Evolutionary conservation across 1,139 yeast species (phyloP), one percentile per base, ranked within the genome.

Genomic region (Cylindricascospora bacillispora): DNA sequence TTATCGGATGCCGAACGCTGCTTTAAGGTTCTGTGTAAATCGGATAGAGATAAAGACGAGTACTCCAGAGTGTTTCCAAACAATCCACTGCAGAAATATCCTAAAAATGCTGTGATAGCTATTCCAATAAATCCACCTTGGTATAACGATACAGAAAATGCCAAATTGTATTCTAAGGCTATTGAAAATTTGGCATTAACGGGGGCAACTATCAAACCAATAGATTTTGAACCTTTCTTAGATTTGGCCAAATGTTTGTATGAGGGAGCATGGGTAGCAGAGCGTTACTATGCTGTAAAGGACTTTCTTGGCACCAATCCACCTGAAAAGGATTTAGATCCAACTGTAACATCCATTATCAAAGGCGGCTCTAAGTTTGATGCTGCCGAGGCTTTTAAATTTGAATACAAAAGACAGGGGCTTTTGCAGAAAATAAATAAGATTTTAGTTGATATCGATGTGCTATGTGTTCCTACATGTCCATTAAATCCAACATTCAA

Each of bases 201-300:
- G 12, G 75, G 80, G 23, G 81, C 78, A 22, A 69, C 67, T 31
- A 56, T 80, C 25, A 65, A 68, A 10, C 60, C 74, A 7, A 56
- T 75, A 24, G 85, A 82, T 56, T 83, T 86, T 48, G 59, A 74
- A 9, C 79, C 85, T 7, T 64, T 89, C 29, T 61, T 80, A 38
- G 80, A 78, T 27, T 65, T 89, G 37, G 98, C 97, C n/a, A 70
- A 70, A 42, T 78, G 89, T 49, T 67, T 89, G 26, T 89, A 89
- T 54, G 95, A 86, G 47, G 98, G 98, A 34, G 82, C 97, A n/a
- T 89, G 98, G 98, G 97, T 89, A 7, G 81, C 93, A 16, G 98
- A 89, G 60, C 71, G 98, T 43, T 85, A 74, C 58, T 72, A 83
- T 38, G 95, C 95, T 13, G 70, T 74, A 24, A 70, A 72, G 43